Evolutionary conservation across 352 stramenopile genomes (phyloP).

Genomic region (Sclerospora graminicola): DNA sequence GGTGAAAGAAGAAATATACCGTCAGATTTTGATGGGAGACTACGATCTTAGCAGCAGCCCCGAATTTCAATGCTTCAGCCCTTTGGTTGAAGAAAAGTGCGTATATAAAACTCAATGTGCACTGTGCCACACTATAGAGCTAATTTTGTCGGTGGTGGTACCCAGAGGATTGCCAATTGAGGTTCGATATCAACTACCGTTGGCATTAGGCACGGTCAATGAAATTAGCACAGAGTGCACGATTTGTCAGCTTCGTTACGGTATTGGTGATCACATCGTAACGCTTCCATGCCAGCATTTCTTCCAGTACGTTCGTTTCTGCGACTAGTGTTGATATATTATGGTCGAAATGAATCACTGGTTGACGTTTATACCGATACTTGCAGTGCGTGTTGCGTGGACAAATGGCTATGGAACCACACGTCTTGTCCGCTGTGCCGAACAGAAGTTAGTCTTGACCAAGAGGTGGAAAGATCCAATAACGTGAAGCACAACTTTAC

Average conservation of each 20-base stretch:
- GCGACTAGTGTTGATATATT: neutral
- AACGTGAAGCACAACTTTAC: conserved; percentile 65
- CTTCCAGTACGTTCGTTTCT: conserved; percentile 75
- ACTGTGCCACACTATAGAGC: neutral
- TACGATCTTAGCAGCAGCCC: conserved; percentile 57
- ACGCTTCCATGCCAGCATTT: conserved; percentile 79
- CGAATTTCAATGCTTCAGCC: conserved; percentile 59
- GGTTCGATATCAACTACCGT: conserved; percentile 71
- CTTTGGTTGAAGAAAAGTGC: conserved; percentile 66
- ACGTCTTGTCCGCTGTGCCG: conserved; percentile 78
- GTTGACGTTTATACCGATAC: neutral
- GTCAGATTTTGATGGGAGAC: conserved; percentile 43
- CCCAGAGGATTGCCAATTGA: conserved; percentile 59
- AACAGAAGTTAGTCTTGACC: conserved; percentile 58
- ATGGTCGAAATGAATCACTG: neutral
- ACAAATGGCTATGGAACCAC: conserved; percentile 83
- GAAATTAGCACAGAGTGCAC: conserved; percentile 80
- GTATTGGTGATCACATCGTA: conserved; percentile 77
- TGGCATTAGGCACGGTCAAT: conserved; percentile 65
- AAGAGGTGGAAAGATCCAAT: conserved; percentile 22
- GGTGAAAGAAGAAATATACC: conserved; percentile 52
- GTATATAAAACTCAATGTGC: conserved; percentile 3
- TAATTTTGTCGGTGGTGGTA: conserved; percentile 4
- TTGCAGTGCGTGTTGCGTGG: conserved; percentile 61
- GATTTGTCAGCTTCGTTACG: conserved; percentile 78